Evolutionary conservation across 768 basidiomycete species (phyloP), one percentile per base, ranked within the genome.

Genomic region (Chiua virens): DNA sequence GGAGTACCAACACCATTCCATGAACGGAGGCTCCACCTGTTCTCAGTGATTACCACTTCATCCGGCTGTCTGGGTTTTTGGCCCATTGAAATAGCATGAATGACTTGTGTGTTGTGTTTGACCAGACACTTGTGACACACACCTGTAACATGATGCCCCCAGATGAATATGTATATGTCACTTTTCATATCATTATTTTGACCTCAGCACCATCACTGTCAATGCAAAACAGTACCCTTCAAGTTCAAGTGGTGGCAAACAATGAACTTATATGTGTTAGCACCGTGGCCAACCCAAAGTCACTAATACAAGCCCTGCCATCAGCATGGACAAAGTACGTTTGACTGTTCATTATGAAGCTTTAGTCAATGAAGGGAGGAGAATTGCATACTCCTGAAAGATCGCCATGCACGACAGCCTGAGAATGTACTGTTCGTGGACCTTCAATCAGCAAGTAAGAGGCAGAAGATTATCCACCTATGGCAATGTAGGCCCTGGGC

Each of bases 91-190:
- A 53, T 36, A 8, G 51, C 42, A 1, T 25, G 6, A 18, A 53
- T 39, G 21, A 53, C 54, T 5, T 55, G 37, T 32, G 20, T 42
- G n/a, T n/a, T n/a, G n/a, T n/a, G n/a, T n/a, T n/a, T 25, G 25
- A 25, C 25, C 25, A 8, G 25, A 8, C 25, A 25, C 8, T 25
- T 25, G 25, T 25, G 22, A 40, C 25, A 41, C 54, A 30, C 13
- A 55, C 55, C 45, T 54, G 53, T 10, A 56, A 44, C 55, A 47
- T 54, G 25, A 56, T 32, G 18, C 52, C 49, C 30, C 52, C 44
- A 25, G 55, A 55, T 3, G 52, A 54, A n/a, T n/a, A n/a, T n/a
- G 18, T 55, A 55, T 8, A 41, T 27, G 22, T 57, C 45, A 5
- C 53, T 50, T 27, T 28, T 37, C 20, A 15, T 28, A 4, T n/a